phyloP scores from a whole-genome alignment of 805 yeast genomes.

The Starmerella vitae region DNA sequence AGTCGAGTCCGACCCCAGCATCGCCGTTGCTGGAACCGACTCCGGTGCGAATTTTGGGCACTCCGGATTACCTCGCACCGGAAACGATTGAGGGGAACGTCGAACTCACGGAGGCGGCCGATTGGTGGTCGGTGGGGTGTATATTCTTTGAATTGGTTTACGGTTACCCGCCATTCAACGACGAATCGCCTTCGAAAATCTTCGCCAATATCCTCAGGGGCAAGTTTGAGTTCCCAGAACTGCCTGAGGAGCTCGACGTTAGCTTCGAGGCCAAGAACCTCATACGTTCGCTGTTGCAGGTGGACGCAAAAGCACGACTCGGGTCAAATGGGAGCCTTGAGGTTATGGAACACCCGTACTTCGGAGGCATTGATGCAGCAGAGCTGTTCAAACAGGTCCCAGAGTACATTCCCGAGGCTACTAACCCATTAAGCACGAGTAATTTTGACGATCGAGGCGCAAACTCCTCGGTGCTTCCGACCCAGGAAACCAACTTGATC shows the following conservation, averaged over 20 bases:
- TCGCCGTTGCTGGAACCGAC: background rate
- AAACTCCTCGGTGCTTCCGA: conserved; percentile 23
- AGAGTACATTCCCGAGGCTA: conserved; percentile 67
- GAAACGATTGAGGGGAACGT: conserved; percentile 79
- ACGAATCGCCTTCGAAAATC: conserved; percentile 60
- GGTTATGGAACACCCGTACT: conserved; percentile 66
- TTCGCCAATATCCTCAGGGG: conserved; percentile 68
- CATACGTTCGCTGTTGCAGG: conserved; percentile 45
- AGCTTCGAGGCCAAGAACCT: conserved; percentile 64
- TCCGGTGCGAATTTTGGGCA: conserved; percentile 43
- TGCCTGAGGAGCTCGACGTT: conserved; percentile 32
- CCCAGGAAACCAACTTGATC: conserved; percentile 13
- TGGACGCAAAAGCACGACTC: conserved; percentile 53
- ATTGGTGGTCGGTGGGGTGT: conserved; percentile 99
- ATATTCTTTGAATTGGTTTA: conserved; percentile 80
- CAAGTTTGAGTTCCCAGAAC: conserved; percentile 71
- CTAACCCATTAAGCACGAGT: conserved; percentile 76
- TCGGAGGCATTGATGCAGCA: conserved; percentile 57
- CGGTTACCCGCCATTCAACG: conserved; percentile 94
- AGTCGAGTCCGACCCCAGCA: background rate
- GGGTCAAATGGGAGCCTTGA: conserved; percentile 68
- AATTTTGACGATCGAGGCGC: conserved; percentile 92
- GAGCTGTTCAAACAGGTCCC: conserved; percentile 55
- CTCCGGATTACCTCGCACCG: conserved; percentile 96
- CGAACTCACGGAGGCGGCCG: conserved; percentile 65